A percentile compares a stretch with the other conserved stretches of the same genome.
phyloP scores from a whole-genome alignment of 2,329 filamentous ascomycete genomes.

The Stagonosporopsis rhizophila region DNA sequence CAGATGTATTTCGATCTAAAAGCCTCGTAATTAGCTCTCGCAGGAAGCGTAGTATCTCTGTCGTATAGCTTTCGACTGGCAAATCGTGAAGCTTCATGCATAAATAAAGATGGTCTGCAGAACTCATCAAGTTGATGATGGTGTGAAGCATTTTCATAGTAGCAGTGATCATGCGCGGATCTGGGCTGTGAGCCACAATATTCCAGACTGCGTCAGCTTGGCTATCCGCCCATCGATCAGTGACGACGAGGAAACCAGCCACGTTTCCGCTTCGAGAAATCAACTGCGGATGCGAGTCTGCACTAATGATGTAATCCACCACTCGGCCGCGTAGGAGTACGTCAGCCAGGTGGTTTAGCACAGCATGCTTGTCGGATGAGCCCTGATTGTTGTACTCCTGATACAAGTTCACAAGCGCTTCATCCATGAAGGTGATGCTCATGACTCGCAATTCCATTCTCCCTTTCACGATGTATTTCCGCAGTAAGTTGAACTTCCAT shows the following conservation, averaged over 20 bases:
- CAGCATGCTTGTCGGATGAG: slow-evolving; percentile 51
- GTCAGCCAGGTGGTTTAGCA: slow-evolving; percentile 72
- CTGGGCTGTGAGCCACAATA: slow-evolving; percentile 79
- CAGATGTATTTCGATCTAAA: slow-evolving; percentile 14
- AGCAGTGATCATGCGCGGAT: slow-evolving; percentile 83
- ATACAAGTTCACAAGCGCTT: slow-evolving; percentile 70
- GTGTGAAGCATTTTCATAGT: slow-evolving; percentile 70
- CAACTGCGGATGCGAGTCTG: slow-evolving; percentile 90
- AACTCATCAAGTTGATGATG: slow-evolving; percentile 55
- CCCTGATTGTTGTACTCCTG: slow-evolving; percentile 56
- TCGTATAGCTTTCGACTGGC: slow-evolving; percentile 39
- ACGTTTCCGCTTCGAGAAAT: slow-evolving; percentile 83
- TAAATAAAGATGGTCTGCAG: slow-evolving; percentile 62
- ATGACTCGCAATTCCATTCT: slow-evolving; percentile 90
- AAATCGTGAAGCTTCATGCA: slow-evolving; percentile 70
- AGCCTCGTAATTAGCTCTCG: slow-evolving; percentile 36
- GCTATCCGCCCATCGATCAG: slow-evolving; percentile 71
- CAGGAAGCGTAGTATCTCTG: slow-evolving; percentile 43
- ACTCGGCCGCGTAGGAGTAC: slow-evolving; percentile 75
- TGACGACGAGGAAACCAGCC: slow-evolving; percentile 84
- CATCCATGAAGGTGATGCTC: slow-evolving; percentile 77
- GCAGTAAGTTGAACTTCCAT: slow-evolving; percentile 74
- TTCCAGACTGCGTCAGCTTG: slow-evolving; percentile 87
- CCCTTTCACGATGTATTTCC: slow-evolving; percentile 77
- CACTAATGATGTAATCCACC: slow-evolving; percentile 85